These are phyloP conservation scores for Wickerhamomyces subpelliculosus DNA, from an alignment of 805 yeast species.

Conservation along the genomic window DNA sequence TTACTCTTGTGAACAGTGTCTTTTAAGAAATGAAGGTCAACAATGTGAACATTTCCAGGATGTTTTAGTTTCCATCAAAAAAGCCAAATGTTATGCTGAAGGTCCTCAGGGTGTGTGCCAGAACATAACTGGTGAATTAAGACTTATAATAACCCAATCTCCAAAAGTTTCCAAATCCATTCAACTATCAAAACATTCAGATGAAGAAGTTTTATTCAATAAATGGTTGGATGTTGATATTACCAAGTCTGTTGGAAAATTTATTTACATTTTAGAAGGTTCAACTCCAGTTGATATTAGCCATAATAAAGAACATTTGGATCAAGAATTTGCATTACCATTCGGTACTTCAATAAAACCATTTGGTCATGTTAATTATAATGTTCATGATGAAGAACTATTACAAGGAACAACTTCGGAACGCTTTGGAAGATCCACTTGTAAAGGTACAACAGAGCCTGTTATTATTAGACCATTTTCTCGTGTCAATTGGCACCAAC, in stretches of 20 bases:
- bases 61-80: background rate
- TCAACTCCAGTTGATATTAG: background rate
- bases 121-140: background rate
- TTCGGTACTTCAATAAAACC: too few relatives aligned
- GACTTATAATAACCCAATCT: background rate
- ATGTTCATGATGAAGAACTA: background rate
- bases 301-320: background rate
- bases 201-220: slow-evolving; percentile 10
- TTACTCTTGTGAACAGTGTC: background rate
- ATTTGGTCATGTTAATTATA: background rate
- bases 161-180: background rate
- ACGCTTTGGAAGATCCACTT: too few relatives aligned
- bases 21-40: background rate
- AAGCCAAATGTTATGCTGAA: too few relatives aligned
- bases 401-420: too few relatives aligned
- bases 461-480: background rate
- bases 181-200: slow-evolving; percentile 3
- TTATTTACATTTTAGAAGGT: background rate
- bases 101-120: too few relatives aligned
- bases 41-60: background rate
- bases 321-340: background rate
- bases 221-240: slow-evolving; percentile 6
- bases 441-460: too few relatives aligned
- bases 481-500: too few relatives aligned
- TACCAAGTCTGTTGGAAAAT: slow-evolving; percentile 2